Conservation (phyloP, 2,329 filamentous ascomycete genomes). For the Aspergillus ustus region DNA sequence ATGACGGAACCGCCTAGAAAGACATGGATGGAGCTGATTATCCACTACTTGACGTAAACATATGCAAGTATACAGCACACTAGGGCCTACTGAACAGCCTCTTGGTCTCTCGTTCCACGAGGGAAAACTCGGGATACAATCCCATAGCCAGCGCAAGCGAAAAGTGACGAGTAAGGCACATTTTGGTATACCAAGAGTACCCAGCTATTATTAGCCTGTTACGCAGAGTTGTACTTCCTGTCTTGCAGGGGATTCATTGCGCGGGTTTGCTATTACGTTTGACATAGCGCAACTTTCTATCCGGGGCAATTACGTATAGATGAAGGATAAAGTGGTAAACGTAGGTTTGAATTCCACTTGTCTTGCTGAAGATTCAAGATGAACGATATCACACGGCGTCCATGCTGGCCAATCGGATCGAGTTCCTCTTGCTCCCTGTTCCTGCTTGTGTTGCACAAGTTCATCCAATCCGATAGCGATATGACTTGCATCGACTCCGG, state of each 20-base stretch:
- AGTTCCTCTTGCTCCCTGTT: background rate
- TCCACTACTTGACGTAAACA: background rate
- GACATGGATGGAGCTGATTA: background rate
- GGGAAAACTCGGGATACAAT: background rate
- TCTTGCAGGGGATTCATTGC: background rate
- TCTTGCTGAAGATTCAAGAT: background rate
- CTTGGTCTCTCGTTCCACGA: background rate
- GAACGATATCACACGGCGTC: background rate
- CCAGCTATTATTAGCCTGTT: background rate
- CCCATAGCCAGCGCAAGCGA: background rate
- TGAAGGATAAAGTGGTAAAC: background rate
- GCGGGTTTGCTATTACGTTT: background rate
- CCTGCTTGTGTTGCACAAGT: constrained; percentile 10
- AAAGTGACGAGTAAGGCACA: background rate
- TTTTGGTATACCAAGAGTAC: background rate
- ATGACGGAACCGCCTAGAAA: background rate
- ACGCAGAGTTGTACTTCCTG: background rate
- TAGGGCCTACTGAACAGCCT: background rate
- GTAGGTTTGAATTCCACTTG: background rate
- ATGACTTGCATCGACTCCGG: constrained; percentile 6
- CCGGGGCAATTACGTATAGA: background rate
- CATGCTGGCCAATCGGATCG: constrained; percentile 3
- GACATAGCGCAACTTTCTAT: constrained; percentile 4
- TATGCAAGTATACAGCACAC: background rate
- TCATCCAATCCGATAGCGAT: background rate